Conservation (phyloP, 1,284 basidiomycete genomes). For the Ustilago vetiveriae region DNA sequence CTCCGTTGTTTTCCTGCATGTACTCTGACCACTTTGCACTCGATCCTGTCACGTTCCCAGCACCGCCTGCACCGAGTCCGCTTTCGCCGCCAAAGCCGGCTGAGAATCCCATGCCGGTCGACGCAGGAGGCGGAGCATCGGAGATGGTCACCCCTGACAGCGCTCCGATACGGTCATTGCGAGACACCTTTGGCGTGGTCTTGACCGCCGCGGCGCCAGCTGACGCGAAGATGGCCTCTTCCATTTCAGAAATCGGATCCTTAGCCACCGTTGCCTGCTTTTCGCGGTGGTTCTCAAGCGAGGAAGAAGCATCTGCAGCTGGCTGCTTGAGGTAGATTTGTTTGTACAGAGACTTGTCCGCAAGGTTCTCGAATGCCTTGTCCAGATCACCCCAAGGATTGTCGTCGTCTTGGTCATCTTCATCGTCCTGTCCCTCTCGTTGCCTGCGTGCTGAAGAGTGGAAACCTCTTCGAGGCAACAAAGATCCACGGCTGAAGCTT, state of each 20-base stretch:
- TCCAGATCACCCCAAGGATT: constrained; percentile 56
- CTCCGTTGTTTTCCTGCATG: constrained; percentile 35
- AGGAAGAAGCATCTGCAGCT: neutral
- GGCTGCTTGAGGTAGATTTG: constrained; percentile 28
- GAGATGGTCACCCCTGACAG: constrained; percentile 23
- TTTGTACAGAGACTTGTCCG: constrained; percentile 39
- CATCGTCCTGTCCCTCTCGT: constrained; percentile 1
- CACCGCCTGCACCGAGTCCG: no score
- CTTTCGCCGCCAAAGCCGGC: no score
- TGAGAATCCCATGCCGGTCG: neutral
- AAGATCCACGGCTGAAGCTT: neutral
- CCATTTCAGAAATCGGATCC: constrained; percentile 40
- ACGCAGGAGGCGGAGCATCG: constrained; percentile 18
- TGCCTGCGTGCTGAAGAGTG: constrained; percentile 14
- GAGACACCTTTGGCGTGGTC: neutral
- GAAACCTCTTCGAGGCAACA: constrained; percentile 9
- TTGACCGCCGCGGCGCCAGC: constrained; percentile 41
- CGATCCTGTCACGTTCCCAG: no score
- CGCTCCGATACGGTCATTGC: neutral
- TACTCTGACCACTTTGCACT: constrained; percentile 47
- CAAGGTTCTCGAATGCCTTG: constrained; percentile 37
- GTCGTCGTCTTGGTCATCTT: constrained; percentile 31
- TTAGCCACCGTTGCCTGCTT: neutral
- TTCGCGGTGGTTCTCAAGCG: neutral
- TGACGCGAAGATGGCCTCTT: constrained; percentile 48